Base-by-base conservation (phyloP, 176 grass and related monocot species). In the Elaeis guineensis region DNA sequence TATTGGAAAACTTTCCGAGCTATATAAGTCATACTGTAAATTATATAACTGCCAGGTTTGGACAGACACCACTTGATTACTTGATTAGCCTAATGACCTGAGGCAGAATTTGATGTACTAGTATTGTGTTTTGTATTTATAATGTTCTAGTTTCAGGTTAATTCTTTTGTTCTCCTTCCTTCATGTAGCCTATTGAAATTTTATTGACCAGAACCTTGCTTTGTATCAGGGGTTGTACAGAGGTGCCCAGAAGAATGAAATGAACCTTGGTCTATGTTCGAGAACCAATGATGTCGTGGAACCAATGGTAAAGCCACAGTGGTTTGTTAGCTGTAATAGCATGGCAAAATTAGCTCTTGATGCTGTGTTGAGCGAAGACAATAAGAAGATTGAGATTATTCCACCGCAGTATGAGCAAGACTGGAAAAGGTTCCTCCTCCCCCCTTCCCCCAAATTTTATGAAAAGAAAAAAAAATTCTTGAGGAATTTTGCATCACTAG, bases 331-430 rank as follows among this genome's bases (percentile, higher is more conserved):
- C 67, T 95, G 90, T 56, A 64, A 76, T 57, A 80, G 72, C 21
- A 95, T 95, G 90, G 90, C 80, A 66, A 95, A 80, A 58, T 58
- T 75, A 57, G 80, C 80, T 62, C 71, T 95, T 68, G 83, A 90
- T 52, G 86, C 90, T 71, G 90, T 95, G 23, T 66, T 77, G 52
- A 87, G 65, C 4, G 52, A 44, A 44, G 35, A 68, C 3, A 19
- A 83, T 2, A 86, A 86, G 62, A 83, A 77, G 63, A 89, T 95
- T 61, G 86, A 95, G 80, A 84, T 95, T 24, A 95, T 95, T 62
- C 90, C 90, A 14, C 86, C 87, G 48, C 90, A 95, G 71, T 90
- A 95, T 78, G 85, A 87, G 62, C 82, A 83, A 70, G 90, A 95
- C 61, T 95, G 90, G 90, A 81, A 79, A 57, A 86, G 90, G 90